Conservation (phyloP, 2,329 filamentous ascomycete genomes). For the Chaetomium strumarium region DNA sequence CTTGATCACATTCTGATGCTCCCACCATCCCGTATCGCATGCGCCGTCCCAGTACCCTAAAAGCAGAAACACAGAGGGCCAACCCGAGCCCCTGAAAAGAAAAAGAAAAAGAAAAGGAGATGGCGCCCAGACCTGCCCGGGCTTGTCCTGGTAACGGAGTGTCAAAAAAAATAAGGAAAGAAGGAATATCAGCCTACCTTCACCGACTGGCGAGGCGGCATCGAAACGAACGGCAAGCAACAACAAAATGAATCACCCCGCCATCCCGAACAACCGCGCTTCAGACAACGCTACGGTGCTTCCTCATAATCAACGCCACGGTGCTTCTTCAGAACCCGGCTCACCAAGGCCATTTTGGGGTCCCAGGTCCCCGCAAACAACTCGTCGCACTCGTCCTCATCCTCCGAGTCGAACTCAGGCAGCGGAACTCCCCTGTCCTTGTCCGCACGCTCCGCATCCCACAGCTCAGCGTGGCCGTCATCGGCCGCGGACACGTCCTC, state of each 20-base stretch:
- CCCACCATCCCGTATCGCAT: not conserved
- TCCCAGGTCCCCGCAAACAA: constrained; percentile 60
- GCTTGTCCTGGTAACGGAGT: no score
- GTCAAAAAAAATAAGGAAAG: no score
- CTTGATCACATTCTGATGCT: constrained; percentile 1
- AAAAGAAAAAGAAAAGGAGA: no score
- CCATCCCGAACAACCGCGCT: no score
- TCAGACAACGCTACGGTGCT: not conserved
- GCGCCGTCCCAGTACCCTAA: not conserved
- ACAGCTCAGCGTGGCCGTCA: constrained; percentile 23
- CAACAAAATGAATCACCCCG: no score
- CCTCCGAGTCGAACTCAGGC: constrained; percentile 55
- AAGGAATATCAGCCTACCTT: no score
- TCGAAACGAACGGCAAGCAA: not conserved
- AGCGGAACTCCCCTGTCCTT: constrained; percentile 18
- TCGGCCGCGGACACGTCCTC: constrained; percentile 12
- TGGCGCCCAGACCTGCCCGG: not conserved
- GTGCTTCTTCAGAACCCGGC: constrained; percentile 36
- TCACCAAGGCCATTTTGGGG: constrained; percentile 41
- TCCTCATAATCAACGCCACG: constrained; percentile 25
- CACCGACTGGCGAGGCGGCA: no score
- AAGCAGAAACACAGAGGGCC: not conserved
- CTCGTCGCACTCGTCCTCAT: constrained; percentile 63
- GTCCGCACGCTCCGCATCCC: constrained; percentile 12
- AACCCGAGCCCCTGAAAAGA: not conserved